phyloP scores from a whole-genome alignment of 1,139 yeast genomes.

The Geotrichum europaeum region DNA sequence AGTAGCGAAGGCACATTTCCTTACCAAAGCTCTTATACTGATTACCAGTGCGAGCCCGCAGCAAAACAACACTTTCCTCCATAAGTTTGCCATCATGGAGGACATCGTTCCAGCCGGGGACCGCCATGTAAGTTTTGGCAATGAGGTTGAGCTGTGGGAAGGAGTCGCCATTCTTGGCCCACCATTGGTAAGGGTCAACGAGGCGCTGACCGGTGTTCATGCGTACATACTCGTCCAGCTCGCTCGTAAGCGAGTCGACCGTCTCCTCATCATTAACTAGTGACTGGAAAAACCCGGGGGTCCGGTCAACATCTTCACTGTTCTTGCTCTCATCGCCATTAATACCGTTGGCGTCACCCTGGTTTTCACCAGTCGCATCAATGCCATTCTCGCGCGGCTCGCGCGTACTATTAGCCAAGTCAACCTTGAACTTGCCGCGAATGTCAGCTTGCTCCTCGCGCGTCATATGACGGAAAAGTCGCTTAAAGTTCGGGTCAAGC shows the following conservation, averaged over 20 bases:
- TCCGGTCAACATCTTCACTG: conserved; percentile 1
- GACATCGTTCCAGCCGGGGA: conserved; percentile 19
- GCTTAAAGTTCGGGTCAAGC: conserved; percentile 18
- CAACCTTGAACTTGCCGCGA: conserved; percentile 8
- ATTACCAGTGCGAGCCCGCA: conserved; percentile 12
- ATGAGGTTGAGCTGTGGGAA: conserved; percentile 14
- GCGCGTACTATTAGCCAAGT: conserved; percentile 10
- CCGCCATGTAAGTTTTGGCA: conserved; percentile 18
- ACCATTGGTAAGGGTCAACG: conserved; percentile 19
- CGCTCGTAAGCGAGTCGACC: conserved; percentile 13
- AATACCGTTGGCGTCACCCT: neutral
- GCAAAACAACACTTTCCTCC: conserved; percentile 18
- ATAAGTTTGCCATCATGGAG: conserved; percentile 17
- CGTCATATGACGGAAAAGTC: conserved; percentile 17
- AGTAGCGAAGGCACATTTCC: conserved; percentile 17
- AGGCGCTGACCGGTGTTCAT: conserved; percentile 14
- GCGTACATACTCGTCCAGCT: conserved; percentile 16
- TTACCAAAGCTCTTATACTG: conserved; percentile 16
- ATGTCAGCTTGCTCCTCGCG: conserved; percentile 14
- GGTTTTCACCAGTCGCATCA: neutral
- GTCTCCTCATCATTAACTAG: conserved; percentile 16
- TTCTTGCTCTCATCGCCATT: neutral
- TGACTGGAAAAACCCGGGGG: conserved; percentile 18
- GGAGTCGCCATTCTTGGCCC: conserved; percentile 16
- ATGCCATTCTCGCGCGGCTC: conserved; percentile 1